Evolutionary conservation across 2,329 filamentous ascomycete species (phyloP), one percentile per base, ranked within the genome.

Genomic region (Penicillium decumbens): DNA sequence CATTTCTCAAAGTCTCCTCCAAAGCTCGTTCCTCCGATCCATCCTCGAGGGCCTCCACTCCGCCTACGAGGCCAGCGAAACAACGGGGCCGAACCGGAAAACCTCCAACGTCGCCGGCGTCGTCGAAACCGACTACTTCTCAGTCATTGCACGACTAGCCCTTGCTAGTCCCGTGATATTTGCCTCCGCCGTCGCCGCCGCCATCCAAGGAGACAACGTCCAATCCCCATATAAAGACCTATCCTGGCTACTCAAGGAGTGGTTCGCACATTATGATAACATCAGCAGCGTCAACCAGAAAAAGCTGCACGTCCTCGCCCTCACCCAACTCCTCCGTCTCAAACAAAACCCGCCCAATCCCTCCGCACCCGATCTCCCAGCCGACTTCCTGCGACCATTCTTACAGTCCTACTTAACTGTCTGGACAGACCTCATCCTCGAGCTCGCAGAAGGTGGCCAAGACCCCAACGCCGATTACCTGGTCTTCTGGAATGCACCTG

Each of bases 91-190:
- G 0, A 87, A 88, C 62, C 80, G 80, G 24, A 87, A 80, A 57
- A 77, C 81, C 18, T 80, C 84, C 35, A 80, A 82, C 27, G 80
- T 96, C 29, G 85, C 86, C 59, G 82, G 84, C 10, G 79, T 90
- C 9, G 84, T 88, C 0, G 84, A 95, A 64, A 87, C 87, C 0
- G 88, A 95, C 65, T 95, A 95, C 67, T 87, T 95, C 63, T 81
- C 83, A 4, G 83, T 97, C 2, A 77, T 98, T 2, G 85, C 89
- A 1, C 85, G 91, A 1, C 79, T 97, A 13, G 81, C 85, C 0
- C 73, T 95, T 2, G 83, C 84, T 0, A 86, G 87, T 32, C 88
- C 91, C 0, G 71, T 71, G 2, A 74, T 87, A 1, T 86, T 95
- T 57, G 73, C 84, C 10, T 73, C 76, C 40, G 78, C 77, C 0